Percentiles rank a stretch among this genome's conserved stretches.
phyloP scores from a whole-genome alignment of 164 flowering plant genomes.

The Cinnamomum micranthum region DNA sequence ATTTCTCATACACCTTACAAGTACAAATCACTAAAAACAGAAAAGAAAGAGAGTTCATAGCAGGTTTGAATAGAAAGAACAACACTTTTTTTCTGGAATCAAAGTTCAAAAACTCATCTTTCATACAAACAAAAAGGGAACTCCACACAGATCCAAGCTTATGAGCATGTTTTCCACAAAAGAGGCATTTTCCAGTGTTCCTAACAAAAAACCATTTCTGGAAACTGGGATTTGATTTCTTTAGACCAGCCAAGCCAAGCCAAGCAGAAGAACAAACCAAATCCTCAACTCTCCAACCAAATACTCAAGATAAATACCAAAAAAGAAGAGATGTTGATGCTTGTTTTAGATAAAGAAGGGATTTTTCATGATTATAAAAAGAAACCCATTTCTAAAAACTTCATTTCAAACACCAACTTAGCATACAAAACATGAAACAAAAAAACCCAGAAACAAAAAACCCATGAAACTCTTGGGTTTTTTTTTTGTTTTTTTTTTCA shows the following conservation, averaged over 20 bases:
- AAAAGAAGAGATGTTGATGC: background rate
- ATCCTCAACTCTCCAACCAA: background rate
- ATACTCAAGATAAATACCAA: background rate
- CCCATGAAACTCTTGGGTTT: background rate
- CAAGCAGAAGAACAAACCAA: background rate
- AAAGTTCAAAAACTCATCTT: background rate
- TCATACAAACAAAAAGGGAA: background rate
- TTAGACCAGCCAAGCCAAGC: background rate
- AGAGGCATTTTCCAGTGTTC: background rate
- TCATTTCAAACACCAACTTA: background rate
- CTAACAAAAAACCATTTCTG: background rate
- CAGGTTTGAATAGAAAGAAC: background rate
- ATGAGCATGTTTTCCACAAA: no score
- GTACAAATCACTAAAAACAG: background rate
- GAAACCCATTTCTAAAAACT: slow-evolving; percentile 2
- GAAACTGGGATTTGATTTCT: background rate
- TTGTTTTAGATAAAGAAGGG: background rate
- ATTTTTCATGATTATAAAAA: background rate
- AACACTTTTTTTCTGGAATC: background rate
- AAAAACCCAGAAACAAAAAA: background rate
- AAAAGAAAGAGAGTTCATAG: background rate
- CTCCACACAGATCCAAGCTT: background rate
- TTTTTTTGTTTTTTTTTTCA: background rate
- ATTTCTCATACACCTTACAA: background rate
- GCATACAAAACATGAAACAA: background rate